These are phyloP conservation scores for Synchytrium microbalum DNA, from an alignment of 371 early-diverging fungal species.

Conservation along the genomic window DNA sequence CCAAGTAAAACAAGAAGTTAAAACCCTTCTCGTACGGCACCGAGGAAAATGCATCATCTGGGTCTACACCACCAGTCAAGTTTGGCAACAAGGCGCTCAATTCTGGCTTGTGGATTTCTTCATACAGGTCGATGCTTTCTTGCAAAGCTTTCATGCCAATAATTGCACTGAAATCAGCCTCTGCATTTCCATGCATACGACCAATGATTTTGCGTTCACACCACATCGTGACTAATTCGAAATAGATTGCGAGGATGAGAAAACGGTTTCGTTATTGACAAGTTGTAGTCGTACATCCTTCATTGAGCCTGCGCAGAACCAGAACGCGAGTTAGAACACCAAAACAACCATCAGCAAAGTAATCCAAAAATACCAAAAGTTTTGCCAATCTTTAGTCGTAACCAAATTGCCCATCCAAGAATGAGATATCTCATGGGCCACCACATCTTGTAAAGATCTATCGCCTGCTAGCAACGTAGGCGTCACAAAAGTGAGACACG, in stretches of 20 bases:
- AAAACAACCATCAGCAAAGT: no score
- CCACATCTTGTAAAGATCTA: constrained; percentile 89
- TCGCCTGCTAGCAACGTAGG: constrained; percentile 77
- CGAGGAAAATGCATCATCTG: constrained; percentile 88
- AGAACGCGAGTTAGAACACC: not conserved
- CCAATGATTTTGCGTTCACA: constrained; percentile 87
- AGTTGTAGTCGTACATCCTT: constrained; percentile 3
- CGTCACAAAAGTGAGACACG: constrained; percentile 67
- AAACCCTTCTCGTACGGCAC: constrained; percentile 97
- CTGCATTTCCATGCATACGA: constrained; percentile 74
- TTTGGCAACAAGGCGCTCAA: constrained; percentile 74
- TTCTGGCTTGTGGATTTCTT: constrained; percentile 52
- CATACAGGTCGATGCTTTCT: constrained; percentile 72
- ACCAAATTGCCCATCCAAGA: constrained; percentile 97
- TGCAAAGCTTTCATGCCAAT: constrained; percentile 74
- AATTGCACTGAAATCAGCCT: constrained; percentile 79
- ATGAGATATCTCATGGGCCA: constrained; percentile 96
- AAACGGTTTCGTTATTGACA: constrained; percentile 58
- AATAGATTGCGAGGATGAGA: constrained; percentile 49
- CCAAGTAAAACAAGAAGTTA: constrained; percentile 85
- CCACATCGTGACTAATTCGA: constrained; percentile 90
- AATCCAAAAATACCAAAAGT: constrained; percentile 6
- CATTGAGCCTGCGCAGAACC: constrained; percentile 15
- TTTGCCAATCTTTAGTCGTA: constrained; percentile 76
- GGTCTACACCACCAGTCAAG: constrained; percentile 67